Percentiles rank a stretch among this genome's conserved stretches.
These are phyloP conservation scores for Ocimum tenuiflorum DNA, from an alignment of 257 asterid species.

Conservation along the genomic window DNA sequence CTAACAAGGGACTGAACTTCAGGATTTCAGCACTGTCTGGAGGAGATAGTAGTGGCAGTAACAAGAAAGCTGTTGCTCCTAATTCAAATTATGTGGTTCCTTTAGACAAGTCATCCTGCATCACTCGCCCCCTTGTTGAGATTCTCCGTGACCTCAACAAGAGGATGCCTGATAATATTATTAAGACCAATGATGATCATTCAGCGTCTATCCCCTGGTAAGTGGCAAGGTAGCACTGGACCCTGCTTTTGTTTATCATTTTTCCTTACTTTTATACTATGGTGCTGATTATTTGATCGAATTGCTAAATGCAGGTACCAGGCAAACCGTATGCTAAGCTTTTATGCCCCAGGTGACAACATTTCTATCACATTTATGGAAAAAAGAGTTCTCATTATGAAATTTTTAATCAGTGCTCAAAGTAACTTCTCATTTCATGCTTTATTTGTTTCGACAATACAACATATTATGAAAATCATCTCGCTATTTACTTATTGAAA, in stretches of 20 bases:
- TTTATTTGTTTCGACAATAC: neutral
- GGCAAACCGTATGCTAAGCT: constrained; percentile 95
- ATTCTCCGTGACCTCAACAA: constrained; percentile 88
- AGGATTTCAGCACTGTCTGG: constrained; percentile 33
- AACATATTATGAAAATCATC: neutral
- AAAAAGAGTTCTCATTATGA: neutral
- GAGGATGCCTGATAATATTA: constrained; percentile 82
- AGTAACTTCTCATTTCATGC: neutral
- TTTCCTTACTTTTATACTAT: neutral
- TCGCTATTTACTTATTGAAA: neutral
- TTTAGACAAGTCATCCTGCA: constrained; percentile 66
- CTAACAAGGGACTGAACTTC: constrained; percentile 25
- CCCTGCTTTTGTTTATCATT: neutral
- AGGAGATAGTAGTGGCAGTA: constrained; percentile 30
- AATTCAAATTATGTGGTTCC: constrained; percentile 88
- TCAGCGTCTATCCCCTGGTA: constrained; percentile 78
- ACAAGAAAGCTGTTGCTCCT: constrained; percentile 59
- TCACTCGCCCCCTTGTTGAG: constrained; percentile 90
- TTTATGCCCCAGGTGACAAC: constrained; percentile 87
- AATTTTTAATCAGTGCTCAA: neutral
- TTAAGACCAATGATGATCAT: constrained; percentile 48
- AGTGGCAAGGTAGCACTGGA: neutral
- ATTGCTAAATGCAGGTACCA: constrained; percentile 62
- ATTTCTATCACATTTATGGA: constrained; percentile 5
- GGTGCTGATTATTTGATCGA: constrained; percentile 19